phyloP scores from a whole-genome alignment of 495 filamentous ascomycete genomes.

The Tuber indicum region DNA sequence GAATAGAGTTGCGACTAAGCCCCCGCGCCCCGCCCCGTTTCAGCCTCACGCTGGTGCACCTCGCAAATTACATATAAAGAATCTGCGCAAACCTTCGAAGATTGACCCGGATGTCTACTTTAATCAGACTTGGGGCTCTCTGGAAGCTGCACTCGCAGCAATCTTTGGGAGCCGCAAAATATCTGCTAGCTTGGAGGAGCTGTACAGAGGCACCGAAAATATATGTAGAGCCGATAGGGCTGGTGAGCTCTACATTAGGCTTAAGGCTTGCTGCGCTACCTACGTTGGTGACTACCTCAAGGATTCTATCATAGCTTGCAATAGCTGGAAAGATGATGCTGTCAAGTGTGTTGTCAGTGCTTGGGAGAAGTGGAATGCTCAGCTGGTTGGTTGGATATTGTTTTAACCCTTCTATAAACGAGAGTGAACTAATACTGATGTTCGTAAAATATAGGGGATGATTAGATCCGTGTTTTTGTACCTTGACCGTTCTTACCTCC shows the following conservation, averaged over 20 bases:
- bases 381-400: slow-evolving; percentile 52
- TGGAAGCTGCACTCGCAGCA: slow-evolving; percentile 63
- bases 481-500: slow-evolving; percentile 79
- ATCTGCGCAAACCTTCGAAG: slow-evolving; percentile 58
- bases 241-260: slow-evolving; percentile 54
- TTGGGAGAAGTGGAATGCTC: slow-evolving; percentile 74
- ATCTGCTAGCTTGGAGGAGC: slow-evolving; percentile 65
- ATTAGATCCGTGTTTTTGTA: slow-evolving; percentile 86
- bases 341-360: slow-evolving; percentile 54
- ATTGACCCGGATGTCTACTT: slow-evolving; percentile 65
- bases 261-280: slow-evolving; percentile 57
- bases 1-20: slow-evolving; percentile 7
- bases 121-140: slow-evolving; percentile 59
- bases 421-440: background rate
- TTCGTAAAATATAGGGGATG: slow-evolving; percentile 50
- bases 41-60: slow-evolving; percentile 29
- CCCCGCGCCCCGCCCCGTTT: slow-evolving; percentile 25
- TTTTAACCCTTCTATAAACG: slow-evolving; percentile 7
- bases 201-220: slow-evolving; percentile 86
- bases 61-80: slow-evolving; percentile 77
- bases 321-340: slow-evolving; percentile 58
- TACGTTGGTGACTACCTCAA: slow-evolving; percentile 56
- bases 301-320: slow-evolving; percentile 49
- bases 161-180: slow-evolving; percentile 62
- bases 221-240: slow-evolving; percentile 72